Conservation (phyloP, 2,329 filamentous ascomycete species). For the Sarocladium strictum region DNA sequence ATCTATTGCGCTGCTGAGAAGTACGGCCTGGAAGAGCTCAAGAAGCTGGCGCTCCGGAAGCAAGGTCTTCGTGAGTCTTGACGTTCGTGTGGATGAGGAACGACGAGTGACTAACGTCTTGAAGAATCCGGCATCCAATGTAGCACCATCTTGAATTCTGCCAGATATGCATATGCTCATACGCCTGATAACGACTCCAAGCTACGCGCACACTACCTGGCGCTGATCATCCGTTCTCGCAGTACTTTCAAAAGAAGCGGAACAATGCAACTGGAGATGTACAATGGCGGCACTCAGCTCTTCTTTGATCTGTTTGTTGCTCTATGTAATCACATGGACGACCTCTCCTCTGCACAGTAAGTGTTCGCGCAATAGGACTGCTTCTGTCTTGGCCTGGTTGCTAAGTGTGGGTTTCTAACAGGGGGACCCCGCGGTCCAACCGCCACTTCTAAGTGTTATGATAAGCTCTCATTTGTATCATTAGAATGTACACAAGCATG, state of each 20-base stretch:
- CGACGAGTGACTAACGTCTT: slow-evolving; percentile 9
- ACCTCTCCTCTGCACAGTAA: slow-evolving; percentile 53
- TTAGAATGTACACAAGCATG: background rate
- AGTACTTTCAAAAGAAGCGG: slow-evolving; percentile 88
- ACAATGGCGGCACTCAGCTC: slow-evolving; percentile 70
- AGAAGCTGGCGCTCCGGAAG: slow-evolving; percentile 78
- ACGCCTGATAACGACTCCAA: slow-evolving; percentile 90
- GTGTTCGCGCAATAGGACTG: slow-evolving; percentile 18
- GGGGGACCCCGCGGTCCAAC: slow-evolving; percentile 42
- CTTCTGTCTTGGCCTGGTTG: background rate
- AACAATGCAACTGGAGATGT: slow-evolving; percentile 95
- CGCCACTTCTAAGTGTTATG: slow-evolving; percentile 28
- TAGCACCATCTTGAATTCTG: slow-evolving; percentile 77
- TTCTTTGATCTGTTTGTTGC: slow-evolving; percentile 95
- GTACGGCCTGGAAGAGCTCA: slow-evolving; percentile 78
- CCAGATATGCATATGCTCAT: slow-evolving; percentile 83
- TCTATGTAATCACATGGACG: slow-evolving; percentile 83
- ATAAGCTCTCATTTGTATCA: slow-evolving; percentile 11
- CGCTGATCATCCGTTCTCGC: slow-evolving; percentile 83
- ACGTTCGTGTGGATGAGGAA: too few species aligned
- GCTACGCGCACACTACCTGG: slow-evolving; percentile 83
- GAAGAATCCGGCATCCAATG: slow-evolving; percentile 72
- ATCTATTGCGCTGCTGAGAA: slow-evolving; percentile 86
- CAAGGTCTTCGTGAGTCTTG: slow-evolving; percentile 67
- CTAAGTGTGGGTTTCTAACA: slow-evolving; percentile 9